phyloP scores from a whole-genome alignment of 1,284 basidiomycete genomes.

The Termitomyces sp. region DNA sequence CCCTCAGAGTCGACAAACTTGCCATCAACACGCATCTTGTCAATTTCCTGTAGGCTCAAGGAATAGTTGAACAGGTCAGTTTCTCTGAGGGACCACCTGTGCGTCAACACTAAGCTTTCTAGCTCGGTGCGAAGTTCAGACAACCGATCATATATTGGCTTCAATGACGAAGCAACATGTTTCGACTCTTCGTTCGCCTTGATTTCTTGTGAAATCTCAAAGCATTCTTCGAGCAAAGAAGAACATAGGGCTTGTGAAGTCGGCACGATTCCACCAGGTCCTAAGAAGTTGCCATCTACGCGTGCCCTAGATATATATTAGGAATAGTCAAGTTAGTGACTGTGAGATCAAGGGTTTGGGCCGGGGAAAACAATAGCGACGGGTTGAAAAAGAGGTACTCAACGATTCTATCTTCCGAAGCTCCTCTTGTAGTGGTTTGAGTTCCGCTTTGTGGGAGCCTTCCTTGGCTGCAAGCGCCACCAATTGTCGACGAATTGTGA shows the following conservation, averaged over 20 bases:
- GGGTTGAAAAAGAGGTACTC: conserved; percentile 40
- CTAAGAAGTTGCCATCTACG: conserved; percentile 94
- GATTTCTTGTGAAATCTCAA: conserved; percentile 95
- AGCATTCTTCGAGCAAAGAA: conserved; percentile 93
- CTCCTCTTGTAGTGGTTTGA: conserved; percentile 90
- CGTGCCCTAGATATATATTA: conserved; percentile 66
- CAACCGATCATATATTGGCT: conserved; percentile 93
- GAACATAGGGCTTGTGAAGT: conserved; percentile 87
- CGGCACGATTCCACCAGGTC: conserved; percentile 87
- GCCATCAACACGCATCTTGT: conserved; percentile 94
- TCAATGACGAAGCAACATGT: conserved; percentile 81
- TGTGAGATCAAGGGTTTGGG: conserved; percentile 13
- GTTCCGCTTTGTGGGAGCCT: conserved; percentile 79
- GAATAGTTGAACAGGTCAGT: conserved; percentile 96
- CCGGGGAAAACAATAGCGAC: conserved; percentile 23
- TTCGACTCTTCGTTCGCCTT: conserved; percentile 91
- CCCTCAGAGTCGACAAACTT: conserved; percentile 96
- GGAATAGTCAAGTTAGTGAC: conserved; percentile 17
- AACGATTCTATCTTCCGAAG: conserved; percentile 93
- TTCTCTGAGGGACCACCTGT: conserved; percentile 95
- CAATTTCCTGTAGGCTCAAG: conserved; percentile 91
- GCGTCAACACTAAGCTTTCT: conserved; percentile 88
- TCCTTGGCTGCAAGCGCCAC: conserved; percentile 86
- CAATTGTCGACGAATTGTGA: conserved; percentile 85
- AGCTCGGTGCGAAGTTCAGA: conserved; percentile 82